phyloP scores from a whole-genome alignment of 1,284 basidiomycete species.

The Cutaneotrichosporon sp. region DNA sequence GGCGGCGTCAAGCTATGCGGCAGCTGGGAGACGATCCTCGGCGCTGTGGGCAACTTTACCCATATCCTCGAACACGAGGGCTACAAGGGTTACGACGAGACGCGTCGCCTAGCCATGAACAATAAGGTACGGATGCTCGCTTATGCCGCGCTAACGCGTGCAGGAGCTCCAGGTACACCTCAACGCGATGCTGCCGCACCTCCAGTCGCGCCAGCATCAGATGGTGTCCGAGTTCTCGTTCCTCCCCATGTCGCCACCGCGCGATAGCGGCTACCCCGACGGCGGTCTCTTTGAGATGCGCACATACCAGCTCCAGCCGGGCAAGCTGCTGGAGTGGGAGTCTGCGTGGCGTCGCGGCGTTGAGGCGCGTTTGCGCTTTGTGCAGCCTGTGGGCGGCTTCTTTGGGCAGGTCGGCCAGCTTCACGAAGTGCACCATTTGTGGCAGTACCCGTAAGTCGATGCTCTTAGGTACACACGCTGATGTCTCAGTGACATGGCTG shows the following conservation, averaged over 20 bases:
- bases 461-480: neutral
- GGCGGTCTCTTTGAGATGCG: constrained; percentile 89
- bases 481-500: constrained; percentile 60
- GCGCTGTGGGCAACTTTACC: constrained; percentile 67
- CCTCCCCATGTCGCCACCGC: constrained; percentile 80
- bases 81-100: constrained; percentile 70
- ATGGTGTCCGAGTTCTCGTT: constrained; percentile 90
- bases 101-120: constrained; percentile 15
- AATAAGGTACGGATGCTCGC: constrained; percentile 27
- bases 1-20: constrained; percentile 76
- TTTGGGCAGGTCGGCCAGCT: constrained; percentile 85
- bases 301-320: constrained; percentile 66
- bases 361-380: constrained; percentile 75
- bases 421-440: constrained; percentile 87
- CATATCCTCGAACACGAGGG: constrained; percentile 87
- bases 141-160: constrained; percentile 6
- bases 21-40: constrained; percentile 79
- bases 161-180: constrained; percentile 15
- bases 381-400: constrained; percentile 86
- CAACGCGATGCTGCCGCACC: constrained; percentile 60
- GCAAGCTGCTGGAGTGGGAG: constrained; percentile 88
- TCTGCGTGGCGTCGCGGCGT: constrained; percentile 81
- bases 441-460: constrained; percentile 67
- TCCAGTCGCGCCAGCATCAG: constrained; percentile 66
- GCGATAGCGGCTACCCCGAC: constrained; percentile 52